Evolutionary conservation across 495 filamentous ascomycete species (phyloP).

Genomic region (Aspergillus biplanus): DNA sequence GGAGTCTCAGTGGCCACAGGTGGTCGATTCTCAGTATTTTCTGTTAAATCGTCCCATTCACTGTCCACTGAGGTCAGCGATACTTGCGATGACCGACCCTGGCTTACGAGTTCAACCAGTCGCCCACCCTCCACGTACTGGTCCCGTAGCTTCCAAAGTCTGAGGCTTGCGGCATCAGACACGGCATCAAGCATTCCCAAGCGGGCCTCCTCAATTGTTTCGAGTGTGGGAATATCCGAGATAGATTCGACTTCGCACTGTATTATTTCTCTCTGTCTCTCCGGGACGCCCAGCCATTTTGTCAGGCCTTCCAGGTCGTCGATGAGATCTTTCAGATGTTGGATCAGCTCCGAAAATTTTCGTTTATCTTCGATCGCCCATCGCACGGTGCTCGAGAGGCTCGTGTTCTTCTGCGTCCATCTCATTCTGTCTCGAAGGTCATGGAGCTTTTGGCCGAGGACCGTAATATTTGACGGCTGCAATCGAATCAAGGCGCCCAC

Average conservation of each 20-base stretch:
- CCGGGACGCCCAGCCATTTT: not conserved
- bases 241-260: not conserved
- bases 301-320: not conserved
- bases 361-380: not conserved
- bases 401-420: not conserved
- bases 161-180: not conserved
- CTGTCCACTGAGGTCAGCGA: no score
- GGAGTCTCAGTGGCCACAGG: no score
- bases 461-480: not conserved
- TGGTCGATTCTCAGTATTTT: no score
- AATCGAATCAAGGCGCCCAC: no score
- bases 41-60: no score
- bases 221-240: not conserved
- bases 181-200: not conserved
- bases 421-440: not conserved
- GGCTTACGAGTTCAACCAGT: no score
- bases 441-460: not conserved
- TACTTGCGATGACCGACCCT: no score
- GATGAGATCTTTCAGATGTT: not conserved
- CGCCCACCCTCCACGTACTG: no score
- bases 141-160: not conserved
- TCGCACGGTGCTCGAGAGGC: not conserved
- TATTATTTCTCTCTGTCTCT: not conserved
- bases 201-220: not conserved
- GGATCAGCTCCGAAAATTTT: not conserved